Base-by-base conservation (phyloP, 2,329 filamentous ascomycete species). In the Ophiognomonia clavigignenti-juglandacearum region DNA sequence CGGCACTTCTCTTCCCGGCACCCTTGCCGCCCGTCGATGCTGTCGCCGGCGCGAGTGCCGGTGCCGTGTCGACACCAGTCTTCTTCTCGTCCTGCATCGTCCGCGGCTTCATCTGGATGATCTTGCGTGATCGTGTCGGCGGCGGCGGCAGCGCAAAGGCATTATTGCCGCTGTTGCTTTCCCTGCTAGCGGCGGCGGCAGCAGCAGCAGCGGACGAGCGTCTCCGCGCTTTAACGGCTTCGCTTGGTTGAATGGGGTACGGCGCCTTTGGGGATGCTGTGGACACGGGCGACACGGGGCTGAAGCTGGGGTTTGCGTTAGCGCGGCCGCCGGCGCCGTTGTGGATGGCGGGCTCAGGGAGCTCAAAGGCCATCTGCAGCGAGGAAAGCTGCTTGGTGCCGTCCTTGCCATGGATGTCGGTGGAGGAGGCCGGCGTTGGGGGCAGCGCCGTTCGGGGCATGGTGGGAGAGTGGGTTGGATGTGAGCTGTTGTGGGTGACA, bases 101-200 rank as follows among this genome's bases (percentile, higher is more conserved):
- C 22, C 72, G 68, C 16, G 80, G 92, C 67, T 95, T 96, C 91
- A 97, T 96, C 69, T 97, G 92, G 49, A 97, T 97, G 63, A 98
- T 97, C 71, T 95, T 97, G 59, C 92, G 85, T 35, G 89, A 88
- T 53, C 92, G 78, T 3, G 91, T 96, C 0, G 93, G 93, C 14
- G 92, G 93, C 9, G 93, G 93, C 18, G 93, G 93, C 14, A 98
- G 78, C 9, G 86, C 78, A 64, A 96, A 95, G 24, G 39, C 18
- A 26, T 23, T 37, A 10, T 23, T 37, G 35, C 35, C n/a, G 31
- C 31, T 34, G 31, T 14, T 34, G 35, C 35, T 37, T 7, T 16
- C 31, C 4, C 16, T 34, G n/a, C 14, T 6, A 4, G 11, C 31
- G 8, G 13, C n/a, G 5, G 24, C 20, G 68, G 60, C 13, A 69